Evolutionary conservation across 352 stramenopile species (phyloP).

Genomic region (Globisporangium rhizosaccharum): DNA sequence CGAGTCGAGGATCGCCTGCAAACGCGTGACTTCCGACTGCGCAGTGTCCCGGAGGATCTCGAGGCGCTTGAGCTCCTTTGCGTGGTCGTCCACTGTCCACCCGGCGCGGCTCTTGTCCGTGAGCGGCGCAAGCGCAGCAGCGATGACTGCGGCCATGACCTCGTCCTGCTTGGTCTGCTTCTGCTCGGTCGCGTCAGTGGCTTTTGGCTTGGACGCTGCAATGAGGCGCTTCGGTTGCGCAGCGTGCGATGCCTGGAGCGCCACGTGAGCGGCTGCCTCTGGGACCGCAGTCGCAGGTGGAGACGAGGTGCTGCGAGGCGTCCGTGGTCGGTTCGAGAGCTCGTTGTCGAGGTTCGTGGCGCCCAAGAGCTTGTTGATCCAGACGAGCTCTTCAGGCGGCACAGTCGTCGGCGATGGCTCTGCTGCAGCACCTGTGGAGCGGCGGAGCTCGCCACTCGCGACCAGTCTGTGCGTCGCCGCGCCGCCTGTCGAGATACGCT

Average conservation of each 20-base stretch:
- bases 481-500: background rate
- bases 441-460: too few relatives aligned
- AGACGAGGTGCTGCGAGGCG: background rate
- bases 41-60: constrained; percentile 28
- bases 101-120: constrained; percentile 10
- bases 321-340: background rate
- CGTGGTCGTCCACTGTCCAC: constrained; percentile 16
- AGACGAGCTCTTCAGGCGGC: background rate
- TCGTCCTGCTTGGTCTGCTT: constrained; percentile 7
- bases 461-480: too few relatives aligned
- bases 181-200: background rate
- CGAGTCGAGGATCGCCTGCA: constrained; percentile 29
- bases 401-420: background rate
- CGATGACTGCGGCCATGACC: constrained; percentile 10
- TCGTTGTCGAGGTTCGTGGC: background rate
- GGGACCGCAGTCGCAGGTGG: background rate
- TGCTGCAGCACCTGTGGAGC: too few relatives aligned
- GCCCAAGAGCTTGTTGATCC: background rate
- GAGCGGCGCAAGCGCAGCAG: constrained; percentile 10
- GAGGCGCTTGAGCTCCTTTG: constrained; percentile 30
- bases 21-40: constrained; percentile 27
- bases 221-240: background rate
- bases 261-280: background rate
- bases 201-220: too few relatives aligned
- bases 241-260: too few relatives aligned